phyloP scores from a whole-genome alignment of 2,329 filamentous ascomycete genomes.

The Monosporascus sp. region DNA sequence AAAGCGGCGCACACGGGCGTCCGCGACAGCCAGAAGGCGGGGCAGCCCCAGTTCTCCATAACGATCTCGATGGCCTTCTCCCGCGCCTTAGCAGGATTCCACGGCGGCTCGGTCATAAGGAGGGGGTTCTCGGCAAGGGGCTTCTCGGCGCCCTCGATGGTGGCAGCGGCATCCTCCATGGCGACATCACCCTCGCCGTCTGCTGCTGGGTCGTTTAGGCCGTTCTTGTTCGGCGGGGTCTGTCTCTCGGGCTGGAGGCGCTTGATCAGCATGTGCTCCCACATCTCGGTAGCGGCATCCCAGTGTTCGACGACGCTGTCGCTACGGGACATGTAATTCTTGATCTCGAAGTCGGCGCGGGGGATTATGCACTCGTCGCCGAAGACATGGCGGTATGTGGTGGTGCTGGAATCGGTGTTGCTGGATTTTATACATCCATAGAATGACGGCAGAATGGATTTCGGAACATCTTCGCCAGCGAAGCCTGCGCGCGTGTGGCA shows the following conservation, averaged over 20 bases:
- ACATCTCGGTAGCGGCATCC: conserved; percentile 83
- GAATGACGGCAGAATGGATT: conserved; percentile 84
- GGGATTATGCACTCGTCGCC: conserved; percentile 89
- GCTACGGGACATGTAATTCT: conserved; percentile 77
- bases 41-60: conserved; percentile 94
- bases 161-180: conserved; percentile 43
- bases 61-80: conserved; percentile 95
- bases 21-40: conserved; percentile 88
- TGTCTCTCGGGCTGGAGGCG: conserved; percentile 74
- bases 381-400: conserved; percentile 56
- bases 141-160: conserved; percentile 61
- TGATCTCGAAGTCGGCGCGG: conserved; percentile 70
- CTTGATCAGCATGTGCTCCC: conserved; percentile 89
- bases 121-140: conserved; percentile 84
- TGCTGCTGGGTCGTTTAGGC: conserved; percentile 66
- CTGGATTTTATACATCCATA: conserved; percentile 62
- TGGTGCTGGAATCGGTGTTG: conserved; percentile 35
- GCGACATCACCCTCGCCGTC: conserved; percentile 58
- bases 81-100: conserved; percentile 81
- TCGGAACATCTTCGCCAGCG: conserved; percentile 94
- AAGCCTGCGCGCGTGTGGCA: conserved; percentile 89
- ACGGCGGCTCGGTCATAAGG: conserved; percentile 88
- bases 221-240: conserved; percentile 67
- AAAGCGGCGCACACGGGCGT: conserved; percentile 88
- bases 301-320: conserved; percentile 94